A percentile compares a stretch with the other conserved stretches of the same genome.
These are phyloP conservation scores for Naganishia sp. DNA, from an alignment of 1,284 basidiomycete species.

Conservation along the genomic window DNA sequence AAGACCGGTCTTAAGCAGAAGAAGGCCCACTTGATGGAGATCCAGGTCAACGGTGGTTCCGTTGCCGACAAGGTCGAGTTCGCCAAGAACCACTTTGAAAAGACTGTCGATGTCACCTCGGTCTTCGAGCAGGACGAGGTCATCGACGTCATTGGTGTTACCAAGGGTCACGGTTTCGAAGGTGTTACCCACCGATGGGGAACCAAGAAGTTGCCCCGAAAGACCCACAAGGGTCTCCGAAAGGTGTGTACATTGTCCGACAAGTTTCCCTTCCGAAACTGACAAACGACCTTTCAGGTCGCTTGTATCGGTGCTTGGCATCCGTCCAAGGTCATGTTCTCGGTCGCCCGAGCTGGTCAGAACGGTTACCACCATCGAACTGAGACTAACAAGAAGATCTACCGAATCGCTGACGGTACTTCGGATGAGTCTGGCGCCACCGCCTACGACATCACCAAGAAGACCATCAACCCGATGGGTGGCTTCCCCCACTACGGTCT, in stretches of 20 bases:
- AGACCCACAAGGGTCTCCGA: conserved; percentile 99
- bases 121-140: conserved; percentile 98
- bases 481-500: conserved; percentile 98
- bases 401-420: conserved; percentile 83
- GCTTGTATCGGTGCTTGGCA: conserved; percentile 99
- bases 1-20: conserved; percentile 98
- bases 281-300: conserved; percentile 57
- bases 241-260: conserved; percentile 55
- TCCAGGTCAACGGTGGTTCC: conserved; percentile 98
- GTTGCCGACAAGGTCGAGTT: conserved; percentile 98
- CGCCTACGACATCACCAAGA: conserved; percentile 89
- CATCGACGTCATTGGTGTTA: conserved; percentile 96
- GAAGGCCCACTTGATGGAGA: conserved; percentile 99
- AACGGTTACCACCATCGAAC: conserved; percentile 99
- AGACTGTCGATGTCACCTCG: conserved; percentile 80
- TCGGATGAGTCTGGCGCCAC: conserved; percentile 88
- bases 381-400: conserved; percentile 98
- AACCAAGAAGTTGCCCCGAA: conserved; percentile 96
- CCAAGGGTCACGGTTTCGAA: conserved; percentile 99
- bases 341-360: conserved; percentile 94
- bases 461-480: conserved; percentile 96
- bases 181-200: conserved; percentile 99
- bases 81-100: conserved; percentile 94
- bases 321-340: conserved; percentile 99
- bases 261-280: conserved; percentile 28